A percentile compares a stretch with the other conserved stretches of the same genome.
phyloP scores from a whole-genome alignment of 768 basidiomycete genomes.

The Coprinopsis cinerea region DNA sequence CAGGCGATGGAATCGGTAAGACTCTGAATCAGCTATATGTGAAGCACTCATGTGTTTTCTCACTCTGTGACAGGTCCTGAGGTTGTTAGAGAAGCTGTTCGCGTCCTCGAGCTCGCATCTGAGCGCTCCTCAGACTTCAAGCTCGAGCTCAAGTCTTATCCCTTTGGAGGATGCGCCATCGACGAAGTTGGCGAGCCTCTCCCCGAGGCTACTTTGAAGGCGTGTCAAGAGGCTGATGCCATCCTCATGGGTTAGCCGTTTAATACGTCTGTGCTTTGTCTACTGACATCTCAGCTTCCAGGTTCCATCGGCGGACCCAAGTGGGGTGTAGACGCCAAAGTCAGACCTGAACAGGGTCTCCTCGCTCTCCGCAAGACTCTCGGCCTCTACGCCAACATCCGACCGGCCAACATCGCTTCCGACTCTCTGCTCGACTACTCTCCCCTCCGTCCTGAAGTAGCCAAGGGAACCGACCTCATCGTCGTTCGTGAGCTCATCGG shows the following conservation, averaged over 20 bases:
- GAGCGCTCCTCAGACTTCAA: constrained; percentile 56
- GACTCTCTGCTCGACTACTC: constrained; percentile 83
- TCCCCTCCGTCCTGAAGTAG: constrained; percentile 83
- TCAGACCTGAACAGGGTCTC: constrained; percentile 91
- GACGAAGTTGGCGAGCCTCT: constrained; percentile 83
- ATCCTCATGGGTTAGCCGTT: constrained; percentile 78
- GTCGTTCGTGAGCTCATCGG: constrained; percentile 96
- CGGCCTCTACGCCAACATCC: constrained; percentile 96
- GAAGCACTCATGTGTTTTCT: constrained; percentile 10
- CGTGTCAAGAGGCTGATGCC: constrained; percentile 91
- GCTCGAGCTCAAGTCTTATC: constrained; percentile 67
- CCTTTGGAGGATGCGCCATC: constrained; percentile 92
- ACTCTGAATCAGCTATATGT: not conserved
- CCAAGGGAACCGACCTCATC: constrained; percentile 82
- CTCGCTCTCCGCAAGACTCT: constrained; percentile 85
- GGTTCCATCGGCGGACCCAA: constrained; percentile 99
- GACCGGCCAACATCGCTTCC: constrained; percentile 92
- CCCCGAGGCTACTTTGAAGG: constrained; percentile 77
- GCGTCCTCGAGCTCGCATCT: constrained; percentile 71
- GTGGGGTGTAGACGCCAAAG: constrained; percentile 86
- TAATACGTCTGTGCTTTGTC: not conserved
- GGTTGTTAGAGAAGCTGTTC: constrained; percentile 79
- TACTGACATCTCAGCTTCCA: constrained; percentile 23
- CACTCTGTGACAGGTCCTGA: constrained; percentile 61
- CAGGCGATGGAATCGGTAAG: constrained; percentile 95